Evolutionary conservation across 2,329 filamentous ascomycete species (phyloP).

Genomic region (Trichophyton equinum): DNA sequence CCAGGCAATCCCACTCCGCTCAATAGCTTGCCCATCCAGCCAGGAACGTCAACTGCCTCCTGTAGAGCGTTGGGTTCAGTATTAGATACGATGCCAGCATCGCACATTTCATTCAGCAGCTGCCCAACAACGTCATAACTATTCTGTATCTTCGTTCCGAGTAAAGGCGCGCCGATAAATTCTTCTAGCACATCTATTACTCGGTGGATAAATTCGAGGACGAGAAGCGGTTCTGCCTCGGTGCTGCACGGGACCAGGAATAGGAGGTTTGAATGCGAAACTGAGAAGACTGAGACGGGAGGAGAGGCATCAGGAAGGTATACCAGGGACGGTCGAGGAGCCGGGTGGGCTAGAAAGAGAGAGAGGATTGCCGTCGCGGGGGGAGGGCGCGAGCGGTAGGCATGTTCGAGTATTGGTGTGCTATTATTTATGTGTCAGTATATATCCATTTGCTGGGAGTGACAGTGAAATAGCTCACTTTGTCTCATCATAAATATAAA

Average conservation of each 20-base stretch:
- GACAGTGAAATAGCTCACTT: slow-evolving; percentile 46
- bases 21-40: slow-evolving; percentile 75
- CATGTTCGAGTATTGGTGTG: slow-evolving; percentile 74
- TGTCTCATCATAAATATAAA: slow-evolving; percentile 95
- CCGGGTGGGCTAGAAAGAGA: slow-evolving; percentile 71
- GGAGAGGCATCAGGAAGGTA: slow-evolving; percentile 74
- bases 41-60: slow-evolving; percentile 84
- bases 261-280: slow-evolving; percentile 75
- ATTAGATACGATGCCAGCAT: slow-evolving; percentile 75
- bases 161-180: slow-evolving; percentile 75
- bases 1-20: slow-evolving; percentile 75
- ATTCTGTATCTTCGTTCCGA: slow-evolving; percentile 74
- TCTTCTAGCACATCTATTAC: slow-evolving; percentile 87
- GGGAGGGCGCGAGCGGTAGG: slow-evolving; percentile 71
- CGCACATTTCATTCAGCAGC: slow-evolving; percentile 89
- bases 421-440: slow-evolving; percentile 36
- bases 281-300: slow-evolving; percentile 75
- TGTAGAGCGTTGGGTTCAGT: slow-evolving; percentile 87
- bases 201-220: slow-evolving; percentile 88
- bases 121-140: slow-evolving; percentile 93
- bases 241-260: slow-evolving; percentile 73
- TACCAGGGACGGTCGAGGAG: slow-evolving; percentile 72
- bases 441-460: slow-evolving; percentile 3
- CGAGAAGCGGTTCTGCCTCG: slow-evolving; percentile 78
- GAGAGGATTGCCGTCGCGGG: slow-evolving; percentile 64